phyloP scores from a whole-genome alignment of 352 stramenopile species.

The Phytophthora meadii region DNA sequence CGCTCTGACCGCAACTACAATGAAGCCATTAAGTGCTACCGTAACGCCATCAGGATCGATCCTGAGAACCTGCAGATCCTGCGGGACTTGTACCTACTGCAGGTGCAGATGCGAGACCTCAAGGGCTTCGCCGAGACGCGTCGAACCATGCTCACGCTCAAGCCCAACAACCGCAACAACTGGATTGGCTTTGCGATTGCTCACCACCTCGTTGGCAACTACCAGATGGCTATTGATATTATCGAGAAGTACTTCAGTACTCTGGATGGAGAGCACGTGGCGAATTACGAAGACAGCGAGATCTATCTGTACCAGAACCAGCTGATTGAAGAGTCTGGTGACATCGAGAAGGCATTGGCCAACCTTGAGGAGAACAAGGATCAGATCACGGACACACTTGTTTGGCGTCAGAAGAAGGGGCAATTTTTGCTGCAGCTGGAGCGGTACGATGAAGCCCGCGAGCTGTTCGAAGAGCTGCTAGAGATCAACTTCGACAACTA shows the following conservation, averaged over 20 bases:
- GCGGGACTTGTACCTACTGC: conserved; percentile 95
- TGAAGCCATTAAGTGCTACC: conserved; percentile 99
- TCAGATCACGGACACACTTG: conserved; percentile 78
- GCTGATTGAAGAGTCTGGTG: conserved; percentile 91
- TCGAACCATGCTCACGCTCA: conserved; percentile 93
- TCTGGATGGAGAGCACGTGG: conserved; percentile 58
- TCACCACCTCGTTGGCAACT: conserved; percentile 94
- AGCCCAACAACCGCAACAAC: conserved; percentile 95
- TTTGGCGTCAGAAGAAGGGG: conserved; percentile 81
- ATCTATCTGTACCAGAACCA: conserved; percentile 97
- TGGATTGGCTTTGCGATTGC: conserved; percentile 98
- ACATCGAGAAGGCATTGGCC: conserved; percentile 82
- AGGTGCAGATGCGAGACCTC: conserved; percentile 93
- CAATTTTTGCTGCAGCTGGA: conserved; percentile 73
- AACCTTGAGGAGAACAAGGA: conserved; percentile 87
- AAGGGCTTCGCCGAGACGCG: conserved; percentile 95
- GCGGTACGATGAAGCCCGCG: conserved; percentile 69
- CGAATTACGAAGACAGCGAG: conserved; percentile 96
- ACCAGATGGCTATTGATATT: conserved; percentile 93
- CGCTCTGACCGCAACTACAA: conserved; percentile 97
- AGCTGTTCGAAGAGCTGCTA: conserved; percentile 77
- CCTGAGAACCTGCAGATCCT: conserved; percentile 98
- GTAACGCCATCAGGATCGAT: conserved; percentile 96
- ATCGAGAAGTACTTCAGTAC: conserved; percentile 97
- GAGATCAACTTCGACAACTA: conserved; percentile 94